These are phyloP conservation scores for Primulina tabacum DNA, from an alignment of 257 asterid species.

Conservation along the genomic window DNA sequence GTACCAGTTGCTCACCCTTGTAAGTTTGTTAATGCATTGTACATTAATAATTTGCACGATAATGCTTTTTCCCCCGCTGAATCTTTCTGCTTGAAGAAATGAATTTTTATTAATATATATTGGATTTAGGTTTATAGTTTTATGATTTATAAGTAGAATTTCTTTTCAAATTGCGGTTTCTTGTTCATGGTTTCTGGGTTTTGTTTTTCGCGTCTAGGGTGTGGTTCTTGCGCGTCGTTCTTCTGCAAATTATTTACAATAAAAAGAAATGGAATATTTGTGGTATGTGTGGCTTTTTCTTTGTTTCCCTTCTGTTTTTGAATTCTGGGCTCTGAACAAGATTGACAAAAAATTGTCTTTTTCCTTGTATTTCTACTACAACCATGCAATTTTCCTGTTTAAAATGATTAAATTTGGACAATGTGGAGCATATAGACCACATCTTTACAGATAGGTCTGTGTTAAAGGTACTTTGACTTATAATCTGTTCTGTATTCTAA, in stretches of 20 bases:
- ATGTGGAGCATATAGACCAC: background rate
- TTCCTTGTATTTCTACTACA: slow-evolving; percentile 10
- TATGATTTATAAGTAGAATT: background rate
- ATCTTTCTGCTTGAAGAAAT: slow-evolving; percentile 5
- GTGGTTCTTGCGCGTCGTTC: background rate
- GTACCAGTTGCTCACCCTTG: slow-evolving; percentile 25
- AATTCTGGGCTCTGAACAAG: slow-evolving; percentile 11
- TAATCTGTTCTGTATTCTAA: slow-evolving; percentile 26
- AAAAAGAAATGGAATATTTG: background rate
- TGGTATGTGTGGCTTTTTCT: background rate
- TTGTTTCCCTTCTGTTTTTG: background rate
- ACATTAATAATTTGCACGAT: background rate
- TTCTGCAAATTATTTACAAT: background rate
- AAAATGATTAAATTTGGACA: background rate
- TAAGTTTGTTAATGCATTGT: slow-evolving; percentile 18
- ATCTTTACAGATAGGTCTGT: slow-evolving; percentile 1
- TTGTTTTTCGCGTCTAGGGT: background rate
- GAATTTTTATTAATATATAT: background rate
- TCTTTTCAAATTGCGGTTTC: slow-evolving; percentile 3
- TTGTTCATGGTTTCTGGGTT: slow-evolving; percentile 5
- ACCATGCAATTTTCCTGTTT: background rate
- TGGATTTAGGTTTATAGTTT: background rate
- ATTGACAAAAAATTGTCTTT: slow-evolving; percentile 6
- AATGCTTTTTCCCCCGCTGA: background rate
- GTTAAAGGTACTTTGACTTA: slow-evolving; percentile 23